Evolutionary conservation across 2,329 filamentous ascomycete genomes (phyloP).

Genomic region (Lizonia empirigonia): DNA sequence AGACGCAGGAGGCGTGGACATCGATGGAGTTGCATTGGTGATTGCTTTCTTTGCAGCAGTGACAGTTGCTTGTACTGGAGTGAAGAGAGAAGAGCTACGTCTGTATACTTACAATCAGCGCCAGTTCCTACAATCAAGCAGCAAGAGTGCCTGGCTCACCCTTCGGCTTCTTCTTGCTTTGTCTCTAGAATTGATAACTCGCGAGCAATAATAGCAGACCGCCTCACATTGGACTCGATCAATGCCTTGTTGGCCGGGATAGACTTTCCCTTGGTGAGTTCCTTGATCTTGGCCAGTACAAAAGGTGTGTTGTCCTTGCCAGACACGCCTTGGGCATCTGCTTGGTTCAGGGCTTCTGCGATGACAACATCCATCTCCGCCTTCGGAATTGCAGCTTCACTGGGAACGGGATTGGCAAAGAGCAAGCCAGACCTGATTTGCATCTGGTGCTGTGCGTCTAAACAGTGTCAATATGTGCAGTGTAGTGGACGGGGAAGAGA

Average conservation of each 20-base stretch:
- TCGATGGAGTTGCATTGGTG: slow-evolving; percentile 23
- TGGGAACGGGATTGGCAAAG: slow-evolving; percentile 87
- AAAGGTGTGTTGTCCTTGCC: slow-evolving; percentile 86
- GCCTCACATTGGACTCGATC: slow-evolving; percentile 68
- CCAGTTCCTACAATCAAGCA: slow-evolving; percentile 34
- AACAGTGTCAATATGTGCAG: slow-evolving; percentile 4
- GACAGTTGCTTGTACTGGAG: slow-evolving; percentile 26
- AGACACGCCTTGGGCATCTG: slow-evolving; percentile 53
- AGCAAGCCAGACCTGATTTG: slow-evolving; percentile 78
- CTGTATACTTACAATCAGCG: slow-evolving; percentile 49
- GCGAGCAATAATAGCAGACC: slow-evolving; percentile 68
- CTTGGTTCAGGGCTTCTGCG: slow-evolving; percentile 47
- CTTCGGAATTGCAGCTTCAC: slow-evolving; percentile 70
- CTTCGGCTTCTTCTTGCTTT: slow-evolving; percentile 42
- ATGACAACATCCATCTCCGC: slow-evolving; percentile 51
- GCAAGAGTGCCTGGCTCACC: slow-evolving; percentile 46
- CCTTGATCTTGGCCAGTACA: slow-evolving; percentile 76
- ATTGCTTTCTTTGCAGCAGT: slow-evolving; percentile 18
- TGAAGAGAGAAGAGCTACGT: slow-evolving; percentile 29
- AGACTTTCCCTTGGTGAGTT: slow-evolving; percentile 74
- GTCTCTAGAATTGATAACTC: slow-evolving; percentile 63
- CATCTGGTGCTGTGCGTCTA: slow-evolving; percentile 73
- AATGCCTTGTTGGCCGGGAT: slow-evolving; percentile 75
- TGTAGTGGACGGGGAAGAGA: slow-evolving; percentile 11
- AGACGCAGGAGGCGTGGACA: slow-evolving; percentile 17